phyloP scores from a whole-genome alignment of 2,329 filamentous ascomycete genomes.

The Colletotrichum lupini region DNA sequence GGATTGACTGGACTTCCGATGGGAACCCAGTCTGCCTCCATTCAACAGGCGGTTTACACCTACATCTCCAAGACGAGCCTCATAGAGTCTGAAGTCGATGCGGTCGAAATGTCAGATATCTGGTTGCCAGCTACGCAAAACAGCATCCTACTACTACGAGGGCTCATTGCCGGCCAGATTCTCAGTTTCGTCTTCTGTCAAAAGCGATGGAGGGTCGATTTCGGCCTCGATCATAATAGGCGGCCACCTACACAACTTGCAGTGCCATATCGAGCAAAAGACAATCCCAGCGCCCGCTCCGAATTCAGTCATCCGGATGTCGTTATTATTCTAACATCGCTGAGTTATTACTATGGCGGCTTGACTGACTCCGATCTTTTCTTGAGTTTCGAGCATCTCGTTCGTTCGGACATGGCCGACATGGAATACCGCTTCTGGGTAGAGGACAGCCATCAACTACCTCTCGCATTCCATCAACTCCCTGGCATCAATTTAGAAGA shows the following conservation, averaged over 20 bases:
- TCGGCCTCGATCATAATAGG: slow-evolving; percentile 62
- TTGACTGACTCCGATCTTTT: slow-evolving; percentile 62
- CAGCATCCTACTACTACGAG: slow-evolving; percentile 60
- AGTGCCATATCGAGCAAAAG: slow-evolving; percentile 71
- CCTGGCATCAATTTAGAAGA: slow-evolving; percentile 70
- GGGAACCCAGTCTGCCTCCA: slow-evolving; percentile 43
- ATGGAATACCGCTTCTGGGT: slow-evolving; percentile 65
- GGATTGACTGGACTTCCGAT: slow-evolving; percentile 58
- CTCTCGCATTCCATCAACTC: slow-evolving; percentile 51
- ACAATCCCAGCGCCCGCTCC: slow-evolving; percentile 62
- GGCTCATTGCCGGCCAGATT: slow-evolving; percentile 67
- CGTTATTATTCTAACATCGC: slow-evolving; percentile 64
- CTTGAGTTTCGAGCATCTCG: slow-evolving; percentile 57
- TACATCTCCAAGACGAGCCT: slow-evolving; percentile 57
- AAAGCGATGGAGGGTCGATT: slow-evolving; percentile 75
- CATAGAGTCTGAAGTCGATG: slow-evolving; percentile 41
- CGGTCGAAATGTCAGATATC: slow-evolving; percentile 49
- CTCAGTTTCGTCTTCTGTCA: slow-evolving; percentile 62
- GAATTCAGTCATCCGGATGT: slow-evolving; percentile 74
- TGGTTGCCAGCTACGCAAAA: slow-evolving; percentile 48
- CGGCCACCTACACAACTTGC: slow-evolving; percentile 57
- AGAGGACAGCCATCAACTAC: slow-evolving; percentile 44
- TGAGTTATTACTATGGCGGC: slow-evolving; percentile 68
- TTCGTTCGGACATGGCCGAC: slow-evolving; percentile 61
- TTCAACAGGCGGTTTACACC: slow-evolving; percentile 46